These are phyloP conservation scores for Vickermania spadyakhi DNA, from an alignment of 208 protist species.

Conservation along the genomic window DNA sequence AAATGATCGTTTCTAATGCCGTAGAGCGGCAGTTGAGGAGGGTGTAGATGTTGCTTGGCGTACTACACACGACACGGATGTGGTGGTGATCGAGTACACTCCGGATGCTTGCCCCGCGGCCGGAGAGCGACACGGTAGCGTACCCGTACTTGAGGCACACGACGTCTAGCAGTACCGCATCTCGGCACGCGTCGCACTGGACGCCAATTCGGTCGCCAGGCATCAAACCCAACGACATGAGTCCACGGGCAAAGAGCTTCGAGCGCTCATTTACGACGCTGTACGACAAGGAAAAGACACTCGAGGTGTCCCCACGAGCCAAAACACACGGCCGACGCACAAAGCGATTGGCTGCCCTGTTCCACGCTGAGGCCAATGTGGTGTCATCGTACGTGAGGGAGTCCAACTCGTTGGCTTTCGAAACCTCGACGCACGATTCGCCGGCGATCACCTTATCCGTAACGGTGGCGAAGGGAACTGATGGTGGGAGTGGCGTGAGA, in stretches of 20 bases:
- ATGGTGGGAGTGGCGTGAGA: neutral
- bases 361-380: conserved; percentile 51
- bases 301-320: conserved; percentile 26
- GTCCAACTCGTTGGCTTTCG: conserved; percentile 17
- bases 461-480: conserved; percentile 9
- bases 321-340: conserved; percentile 54
- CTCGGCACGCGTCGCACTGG: conserved; percentile 47
- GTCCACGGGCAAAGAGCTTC: conserved; percentile 57
- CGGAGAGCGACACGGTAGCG: conserved; percentile 54
- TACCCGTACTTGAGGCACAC: conserved; percentile 65
- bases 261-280: conserved; percentile 47
- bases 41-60: conserved; percentile 40
- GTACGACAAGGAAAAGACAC: conserved; percentile 67
- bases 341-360: conserved; percentile 40
- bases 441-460: conserved; percentile 35
- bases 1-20: conserved; percentile 62
- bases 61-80: conserved; percentile 58
- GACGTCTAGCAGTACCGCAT: conserved; percentile 53
- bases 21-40: conserved; percentile 74
- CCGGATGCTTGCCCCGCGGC: conserved; percentile 41
- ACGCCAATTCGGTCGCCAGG: conserved; percentile 76
- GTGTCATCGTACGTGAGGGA: conserved; percentile 25
- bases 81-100: conserved; percentile 63
- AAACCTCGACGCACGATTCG: conserved; percentile 18
- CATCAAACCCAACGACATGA: conserved; percentile 38